These are phyloP conservation scores for Epichloe uncinata DNA, from an alignment of 2,329 filamentous ascomycete genomes.

Conservation along the genomic window DNA sequence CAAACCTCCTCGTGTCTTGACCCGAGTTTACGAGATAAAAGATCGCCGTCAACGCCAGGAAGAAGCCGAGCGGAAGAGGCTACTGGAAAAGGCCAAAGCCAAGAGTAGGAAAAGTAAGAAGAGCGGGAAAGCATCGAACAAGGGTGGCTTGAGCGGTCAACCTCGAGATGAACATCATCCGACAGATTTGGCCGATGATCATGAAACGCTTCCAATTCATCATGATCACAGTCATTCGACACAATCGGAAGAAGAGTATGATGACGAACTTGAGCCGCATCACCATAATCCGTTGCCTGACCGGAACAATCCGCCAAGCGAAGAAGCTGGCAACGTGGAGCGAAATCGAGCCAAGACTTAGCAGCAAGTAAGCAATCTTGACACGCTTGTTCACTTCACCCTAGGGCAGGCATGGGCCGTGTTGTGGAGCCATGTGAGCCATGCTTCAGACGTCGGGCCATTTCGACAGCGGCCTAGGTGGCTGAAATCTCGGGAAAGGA, in stretches of 20 bases:
- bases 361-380: neutral
- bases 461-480: neutral
- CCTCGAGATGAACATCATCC: slow-evolving; percentile 13
- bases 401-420: neutral
- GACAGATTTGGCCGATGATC: slow-evolving; percentile 11
- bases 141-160: slow-evolving; percentile 14
- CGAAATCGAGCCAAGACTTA: slow-evolving; percentile 7
- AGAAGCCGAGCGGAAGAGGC: slow-evolving; percentile 69
- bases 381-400: neutral
- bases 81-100: slow-evolving; percentile 87
- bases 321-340: slow-evolving; percentile 8
- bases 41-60: slow-evolving; percentile 75
- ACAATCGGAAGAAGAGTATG: slow-evolving; percentile 27
- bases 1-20: slow-evolving; percentile 68
- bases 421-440: neutral
- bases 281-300: slow-evolving; percentile 12
- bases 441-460: neutral
- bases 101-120: slow-evolving; percentile 88
- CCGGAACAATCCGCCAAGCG: slow-evolving; percentile 2
- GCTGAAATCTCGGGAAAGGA: no score
- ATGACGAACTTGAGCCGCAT: slow-evolving; percentile 20
- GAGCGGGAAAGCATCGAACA: slow-evolving; percentile 41
- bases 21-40: slow-evolving; percentile 88
- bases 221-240: slow-evolving; percentile 22
- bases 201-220: slow-evolving; percentile 11